Evolutionary conservation across 345 rosid genomes (phyloP).

Genomic region (Gossypium arboreum): DNA sequence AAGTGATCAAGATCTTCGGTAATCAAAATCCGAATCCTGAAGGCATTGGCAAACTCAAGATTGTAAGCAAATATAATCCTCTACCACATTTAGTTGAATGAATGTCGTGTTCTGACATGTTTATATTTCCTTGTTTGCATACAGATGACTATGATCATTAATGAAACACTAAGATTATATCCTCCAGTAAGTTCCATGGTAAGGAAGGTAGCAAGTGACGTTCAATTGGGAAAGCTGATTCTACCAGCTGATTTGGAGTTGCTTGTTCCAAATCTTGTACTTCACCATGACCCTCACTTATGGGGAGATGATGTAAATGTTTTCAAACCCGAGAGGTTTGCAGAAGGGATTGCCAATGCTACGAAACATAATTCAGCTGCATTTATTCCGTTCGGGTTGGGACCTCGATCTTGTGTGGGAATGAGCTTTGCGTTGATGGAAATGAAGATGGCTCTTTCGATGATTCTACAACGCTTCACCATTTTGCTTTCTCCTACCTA

Average conservation of each 20-base stretch:
- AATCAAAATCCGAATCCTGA: conserved; percentile 22
- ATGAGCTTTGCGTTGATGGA: conserved; percentile 30
- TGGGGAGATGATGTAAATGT: not conserved
- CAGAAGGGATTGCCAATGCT: conserved; percentile 3
- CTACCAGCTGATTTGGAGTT: not conserved
- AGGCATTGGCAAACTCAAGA: not conserved
- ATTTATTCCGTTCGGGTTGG: conserved; percentile 11
- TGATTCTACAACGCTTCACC: conserved; percentile 3
- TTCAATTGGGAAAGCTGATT: not conserved
- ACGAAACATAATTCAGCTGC: not conserved
- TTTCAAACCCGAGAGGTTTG: conserved; percentile 2
- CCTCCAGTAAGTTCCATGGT: not conserved
- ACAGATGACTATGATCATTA: conserved; percentile 11
- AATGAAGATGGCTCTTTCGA: conserved; percentile 17
- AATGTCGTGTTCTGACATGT: not conserved
- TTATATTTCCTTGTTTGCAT: not conserved
- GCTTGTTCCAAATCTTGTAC: not conserved
- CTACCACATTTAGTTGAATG: not conserved
- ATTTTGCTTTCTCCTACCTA: not conserved
- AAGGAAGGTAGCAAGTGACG: not conserved
- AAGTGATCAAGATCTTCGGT: conserved; percentile 27
- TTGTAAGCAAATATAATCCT: not conserved
- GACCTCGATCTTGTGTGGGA: conserved; percentile 35
- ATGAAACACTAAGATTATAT: not conserved
- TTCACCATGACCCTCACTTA: conserved; percentile 3